These are phyloP conservation scores for Colletotrichum eleusines DNA, from an alignment of 2,329 filamentous ascomycete genomes.

Conservation along the genomic window DNA sequence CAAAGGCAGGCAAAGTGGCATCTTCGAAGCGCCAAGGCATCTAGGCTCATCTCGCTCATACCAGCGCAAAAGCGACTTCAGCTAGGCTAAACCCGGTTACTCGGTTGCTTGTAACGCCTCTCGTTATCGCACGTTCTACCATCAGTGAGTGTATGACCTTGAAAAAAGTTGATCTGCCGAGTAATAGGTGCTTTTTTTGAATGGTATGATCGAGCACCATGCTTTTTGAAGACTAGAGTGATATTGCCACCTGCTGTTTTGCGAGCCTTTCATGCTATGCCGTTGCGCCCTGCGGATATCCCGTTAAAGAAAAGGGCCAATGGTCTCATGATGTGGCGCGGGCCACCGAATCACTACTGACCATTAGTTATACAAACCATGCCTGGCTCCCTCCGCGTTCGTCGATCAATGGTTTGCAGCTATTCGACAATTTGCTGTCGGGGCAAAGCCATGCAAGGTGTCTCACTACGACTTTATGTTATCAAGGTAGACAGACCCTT, in stretches of 20 bases:
- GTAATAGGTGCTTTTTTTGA: not conserved
- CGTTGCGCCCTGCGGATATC: not conserved
- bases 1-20: not conserved
- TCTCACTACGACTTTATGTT: not conserved
- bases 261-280: not conserved
- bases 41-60: not conserved
- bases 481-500: not conserved
- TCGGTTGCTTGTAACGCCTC: not conserved
- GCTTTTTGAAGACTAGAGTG: not conserved
- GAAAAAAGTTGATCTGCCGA: not conserved
- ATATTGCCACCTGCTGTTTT: not conserved
- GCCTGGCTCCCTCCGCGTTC: not conserved
- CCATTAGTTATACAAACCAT: not conserved
- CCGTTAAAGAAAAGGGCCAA: not conserved
- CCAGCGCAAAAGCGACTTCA: not conserved
- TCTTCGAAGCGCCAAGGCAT: not conserved
- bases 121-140: not conserved
- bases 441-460: not conserved
- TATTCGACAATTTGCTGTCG: not conserved
- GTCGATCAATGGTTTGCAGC: not conserved
- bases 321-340: not conserved
- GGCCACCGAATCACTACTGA: not conserved
- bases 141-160: not conserved
- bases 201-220: accelerated
- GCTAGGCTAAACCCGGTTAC: not conserved